Evolutionary conservation across 768 basidiomycete genomes (phyloP), one percentile per base, ranked within the genome.

Genomic region (Clavulina sp.): DNA sequence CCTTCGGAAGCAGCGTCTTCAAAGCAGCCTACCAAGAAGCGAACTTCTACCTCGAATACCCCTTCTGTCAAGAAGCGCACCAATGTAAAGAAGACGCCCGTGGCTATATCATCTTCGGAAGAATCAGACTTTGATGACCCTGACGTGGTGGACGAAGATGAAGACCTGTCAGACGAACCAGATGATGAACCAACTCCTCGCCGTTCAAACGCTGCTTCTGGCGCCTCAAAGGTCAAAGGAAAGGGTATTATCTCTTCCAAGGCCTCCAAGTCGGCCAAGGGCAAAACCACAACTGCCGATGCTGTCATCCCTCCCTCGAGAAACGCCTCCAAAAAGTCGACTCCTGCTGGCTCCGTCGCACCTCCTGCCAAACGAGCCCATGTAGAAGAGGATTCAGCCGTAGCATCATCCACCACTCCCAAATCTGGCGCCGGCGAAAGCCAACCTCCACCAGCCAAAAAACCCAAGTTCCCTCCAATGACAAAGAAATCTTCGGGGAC

Each of bases 391-490:
- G 34, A 38, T 7, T 38, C 34, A 7, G 19, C 34, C 34, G 9
- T 19, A 19, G 19, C 34, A 19, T 13, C 48, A 33, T 13, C 24
- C 16, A 34, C 16, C 16, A 19, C 5, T 19, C 29, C 7, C 48
- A 6, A 33, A 32, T 21, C 28, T 33, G 19, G 23, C 48, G 16
- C 5, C 48, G 18, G 48, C 48, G 28, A 28, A 28, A 29, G 16
- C 48, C 4, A 33, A 6, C 29, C 48, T 4, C 16, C 50, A 33
- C 43, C 44, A 16, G 16, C 9, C 4, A 29, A 48, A 19, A 52
- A 52, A 34, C 46, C 30, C 21, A 52, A 52, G 26, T 44, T 52
- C 23, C 51, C 51, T 4, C 30, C 51, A 4, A 52, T 52, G 4
- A 46, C 31, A 44, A 52, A 52, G 44, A 52, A 52, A 44, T 36